Base-by-base conservation (phyloP, 306 rosid genomes). In the Heteromeles arbutifolia region DNA sequence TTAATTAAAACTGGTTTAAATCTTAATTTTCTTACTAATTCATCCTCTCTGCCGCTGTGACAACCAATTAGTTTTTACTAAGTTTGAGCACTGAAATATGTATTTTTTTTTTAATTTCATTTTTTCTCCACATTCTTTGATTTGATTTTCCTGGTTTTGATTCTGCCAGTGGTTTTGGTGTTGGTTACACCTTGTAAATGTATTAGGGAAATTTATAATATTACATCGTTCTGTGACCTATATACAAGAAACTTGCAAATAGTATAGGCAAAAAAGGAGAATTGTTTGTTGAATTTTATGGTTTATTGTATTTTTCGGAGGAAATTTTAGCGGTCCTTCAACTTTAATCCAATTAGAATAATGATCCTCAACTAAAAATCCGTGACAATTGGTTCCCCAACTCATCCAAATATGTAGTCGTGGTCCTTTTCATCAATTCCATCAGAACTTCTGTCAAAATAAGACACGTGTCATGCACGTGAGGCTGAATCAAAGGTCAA, bases 41-140 rank as follows among this genome's bases (percentile, higher is more conserved):
- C 13, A 34, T 18, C 44, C 48, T 44, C n/a, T 69, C 32, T 77
- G 50, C 74, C 75, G 92, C 92, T 53, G 85, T 86, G 90, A 86
- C 74, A 72, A 75, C 86, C 88, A 82, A 44, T 64, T 50, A 43
- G 64, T 73, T 76, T 68, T 79, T 59, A 43, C 77, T 26, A 26
- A 74, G 66, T 79, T 86, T 82, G 88, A 88, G 96, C 89, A 41
- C 62, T 65, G 41, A 25, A 41, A 66, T 43, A 56, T 57, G 26
- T 37, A 72, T 66, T 53, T 9, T 67, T 3, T 34, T 5, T 43
- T 14, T 39, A 43, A 45, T 48, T 50, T 53, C 43, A 10, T 29
- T 31, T 14, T 29, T 67, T 28, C 58, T 52, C 5, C 31, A 26
- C 43, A 78, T 81, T 67, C 71, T 68, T 68, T 53, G 44, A 70